A percentile compares a stretch with the other conserved stretches of the same genome.
Evolutionary conservation across 2,329 filamentous ascomycete species (phyloP).

Genomic region (Talaromyces sp.): DNA sequence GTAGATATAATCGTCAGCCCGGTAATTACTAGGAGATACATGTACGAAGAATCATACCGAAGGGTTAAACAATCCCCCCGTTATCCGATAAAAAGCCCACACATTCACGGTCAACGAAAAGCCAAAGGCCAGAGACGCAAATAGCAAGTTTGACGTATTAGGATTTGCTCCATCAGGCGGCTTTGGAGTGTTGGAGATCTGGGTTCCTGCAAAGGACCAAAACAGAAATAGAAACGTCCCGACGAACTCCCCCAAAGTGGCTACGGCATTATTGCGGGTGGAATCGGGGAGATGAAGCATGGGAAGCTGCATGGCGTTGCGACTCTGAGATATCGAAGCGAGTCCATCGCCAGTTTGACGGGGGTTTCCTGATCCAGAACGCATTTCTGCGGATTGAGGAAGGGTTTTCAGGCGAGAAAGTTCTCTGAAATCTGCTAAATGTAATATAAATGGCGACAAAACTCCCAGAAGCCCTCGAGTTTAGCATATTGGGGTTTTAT

Average conservation of each 20-base stretch:
- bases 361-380: not conserved
- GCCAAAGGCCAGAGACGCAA: conserved; percentile 42
- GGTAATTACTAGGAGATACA: not conserved
- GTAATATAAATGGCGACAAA: not conserved
- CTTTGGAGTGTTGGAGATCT: conserved; percentile 40
- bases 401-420: not conserved
- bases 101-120: conserved; percentile 49
- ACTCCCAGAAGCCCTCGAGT: not conserved
- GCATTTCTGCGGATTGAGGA: not conserved
- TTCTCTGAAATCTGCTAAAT: not conserved
- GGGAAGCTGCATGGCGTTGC: conserved; percentile 21
- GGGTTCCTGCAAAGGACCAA: conserved; percentile 44
- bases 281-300: conserved; percentile 32
- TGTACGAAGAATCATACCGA: conserved; percentile 25
- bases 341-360: not conserved
- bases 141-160: conserved; percentile 36
- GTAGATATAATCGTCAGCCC: not conserved
- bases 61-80: conserved; percentile 50
- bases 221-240: conserved; percentile 51
- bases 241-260: conserved; percentile 47
- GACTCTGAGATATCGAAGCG: conserved; percentile 17
- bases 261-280: conserved; percentile 43
- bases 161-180: conserved; percentile 27
- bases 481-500: not conserved
- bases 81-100: conserved; percentile 52